Evolutionary conservation across 2,329 filamentous ascomycete species (phyloP), one percentile per base, ranked within the genome.

Genomic region (Alternaria burnsii): DNA sequence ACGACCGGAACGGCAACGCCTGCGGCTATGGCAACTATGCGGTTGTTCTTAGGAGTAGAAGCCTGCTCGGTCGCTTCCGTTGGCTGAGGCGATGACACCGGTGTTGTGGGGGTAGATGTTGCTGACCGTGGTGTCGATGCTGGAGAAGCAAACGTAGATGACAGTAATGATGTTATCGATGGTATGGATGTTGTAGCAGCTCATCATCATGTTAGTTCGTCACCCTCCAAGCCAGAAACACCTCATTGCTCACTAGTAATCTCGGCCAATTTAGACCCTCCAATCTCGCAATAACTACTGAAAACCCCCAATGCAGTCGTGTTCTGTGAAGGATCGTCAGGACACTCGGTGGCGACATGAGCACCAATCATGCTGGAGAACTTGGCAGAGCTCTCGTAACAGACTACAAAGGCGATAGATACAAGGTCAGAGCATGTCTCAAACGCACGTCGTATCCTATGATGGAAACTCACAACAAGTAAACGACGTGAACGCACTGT

Each of bases 371-470:
- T 54, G 40, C 52, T 44, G 28, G 52, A 54, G 41, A 46, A 54
- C 28, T 44, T 54, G 52, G 52, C 52, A n/a, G 52, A 54, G 20
- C 52, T 54, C 30, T 54, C 52, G 14, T 54, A 54, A 12, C 52
- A 54, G 30, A 54, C 42, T 46, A 30, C 0, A 11, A 11, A 18
- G 16, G 11, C 10, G 4, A 4, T 18, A 18, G 5, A 30, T 26
- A n/a, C 14, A 11, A 46, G 14, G 24, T 48, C 8, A 48, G 46
- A 16, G 8, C 30, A 48, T 24, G 30, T 46, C 3, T 30, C 16
- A 5, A 5, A 30, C 12, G 24, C 16, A 11, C 11, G 16, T 26
- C 14, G 16, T 26, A 26, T 48, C 34, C 20, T 22, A 36, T 7
- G 3, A 11, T n/a, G 46, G 8, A 3, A 48, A 48, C 46, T 48